A percentile compares a stretch with the other conserved stretches of the same genome.
These are phyloP conservation scores for Mycena sanguinolenta DNA, from an alignment of 768 basidiomycete genomes.

Conservation along the genomic window DNA sequence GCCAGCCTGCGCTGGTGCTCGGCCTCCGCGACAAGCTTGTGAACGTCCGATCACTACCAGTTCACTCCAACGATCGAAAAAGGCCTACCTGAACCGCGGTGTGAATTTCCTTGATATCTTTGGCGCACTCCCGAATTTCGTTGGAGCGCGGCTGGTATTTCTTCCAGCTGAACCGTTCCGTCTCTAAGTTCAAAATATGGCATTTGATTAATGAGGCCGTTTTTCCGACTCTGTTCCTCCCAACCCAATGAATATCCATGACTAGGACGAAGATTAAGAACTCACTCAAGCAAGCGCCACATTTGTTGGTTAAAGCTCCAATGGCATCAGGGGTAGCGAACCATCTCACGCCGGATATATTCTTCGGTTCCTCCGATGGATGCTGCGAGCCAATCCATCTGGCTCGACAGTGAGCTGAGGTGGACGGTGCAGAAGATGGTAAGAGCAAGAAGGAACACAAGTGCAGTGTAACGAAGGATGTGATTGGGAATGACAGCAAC, in stretches of 20 bases:
- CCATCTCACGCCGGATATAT: neutral
- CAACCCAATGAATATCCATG: too few relatives aligned
- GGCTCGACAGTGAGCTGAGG: too few relatives aligned
- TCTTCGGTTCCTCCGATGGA: neutral
- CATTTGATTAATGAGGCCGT: slow-evolving; percentile 3
- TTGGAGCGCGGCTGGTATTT: neutral
- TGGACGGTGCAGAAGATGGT: too few relatives aligned
- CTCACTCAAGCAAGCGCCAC: neutral
- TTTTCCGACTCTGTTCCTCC: neutral
- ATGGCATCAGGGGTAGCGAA: neutral
- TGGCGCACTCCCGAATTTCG: neutral
- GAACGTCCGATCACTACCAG: neutral
- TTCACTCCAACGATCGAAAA: too few relatives aligned
- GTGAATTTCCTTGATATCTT: neutral
- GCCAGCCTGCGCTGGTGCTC: slow-evolving; percentile 4
- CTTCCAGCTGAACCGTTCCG: neutral
- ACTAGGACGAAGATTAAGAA: neutral
- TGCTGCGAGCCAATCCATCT: neutral
- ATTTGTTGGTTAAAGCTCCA: neutral
- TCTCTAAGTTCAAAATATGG: neutral
- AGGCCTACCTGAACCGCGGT: neutral
- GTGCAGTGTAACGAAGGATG: too few relatives aligned
- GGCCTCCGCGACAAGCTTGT: neutral
- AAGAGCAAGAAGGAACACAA: too few relatives aligned
- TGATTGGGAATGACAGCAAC: too few relatives aligned